These are phyloP conservation scores for Quillaja saponaria DNA, from an alignment of 306 rosid species.

Conservation along the genomic window DNA sequence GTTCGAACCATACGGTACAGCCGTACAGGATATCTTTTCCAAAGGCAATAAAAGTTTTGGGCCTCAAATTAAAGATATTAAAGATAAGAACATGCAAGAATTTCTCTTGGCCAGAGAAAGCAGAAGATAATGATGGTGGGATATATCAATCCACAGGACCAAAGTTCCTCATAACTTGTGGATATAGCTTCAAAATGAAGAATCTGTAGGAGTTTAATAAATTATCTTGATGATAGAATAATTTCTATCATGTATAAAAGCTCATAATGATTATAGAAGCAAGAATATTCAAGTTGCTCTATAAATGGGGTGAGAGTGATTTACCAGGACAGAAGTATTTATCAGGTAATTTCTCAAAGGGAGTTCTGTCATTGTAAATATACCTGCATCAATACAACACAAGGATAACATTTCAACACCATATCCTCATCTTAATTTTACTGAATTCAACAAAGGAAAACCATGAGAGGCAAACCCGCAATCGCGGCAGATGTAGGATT, in stretches of 20 bases:
- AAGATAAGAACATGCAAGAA: neutral
- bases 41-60: too few species aligned
- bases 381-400: conserved; percentile 53
- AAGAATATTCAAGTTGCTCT: neutral
- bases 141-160: neutral
- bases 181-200: neutral
- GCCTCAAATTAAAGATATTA: neutral
- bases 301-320: neutral
- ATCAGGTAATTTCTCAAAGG: conserved; percentile 78
- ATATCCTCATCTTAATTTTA: neutral
- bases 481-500: conserved; percentile 88
- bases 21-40: too few species aligned
- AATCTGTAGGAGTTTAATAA: too few species aligned
- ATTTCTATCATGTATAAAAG: too few species aligned
- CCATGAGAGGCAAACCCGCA: conserved; percentile 68
- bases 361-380: conserved; percentile 78
- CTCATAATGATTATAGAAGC: too few species aligned
- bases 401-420: conserved; percentile 20
- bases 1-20: too few species aligned
- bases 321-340: conserved; percentile 83
- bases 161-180: neutral
- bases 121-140: neutral
- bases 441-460: neutral
- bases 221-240: too few species aligned
- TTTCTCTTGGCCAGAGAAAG: neutral